Evolutionary conservation across 2,329 filamentous ascomycete species (phyloP), one percentile per base, ranked within the genome.

Genomic region (Pseudogymnoascus sp.): DNA sequence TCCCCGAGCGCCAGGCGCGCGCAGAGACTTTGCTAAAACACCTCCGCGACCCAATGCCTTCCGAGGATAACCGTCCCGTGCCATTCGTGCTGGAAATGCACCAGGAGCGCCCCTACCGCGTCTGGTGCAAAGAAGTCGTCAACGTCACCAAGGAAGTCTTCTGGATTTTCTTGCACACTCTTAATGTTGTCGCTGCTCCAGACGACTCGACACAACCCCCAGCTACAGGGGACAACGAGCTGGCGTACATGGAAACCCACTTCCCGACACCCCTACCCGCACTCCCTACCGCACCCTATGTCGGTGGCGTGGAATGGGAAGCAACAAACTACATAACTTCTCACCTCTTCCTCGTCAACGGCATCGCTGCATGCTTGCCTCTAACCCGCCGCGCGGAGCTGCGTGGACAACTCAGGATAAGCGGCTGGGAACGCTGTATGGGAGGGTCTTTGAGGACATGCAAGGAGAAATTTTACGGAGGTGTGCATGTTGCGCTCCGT

Each of bases 71-170:
- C 63, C 84, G 87, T 18, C 90, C 91, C 0, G 78, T 96, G 6
- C 86, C 86, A 2, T 97, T 97, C 71, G 91, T 97, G 53, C 77
- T 93, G 20, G 89, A 92, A 63, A 97, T 97, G 85, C 88, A 89
- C 67, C 86, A 87, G 36, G 84, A 91, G 58, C 84, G 93, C 0
- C 93, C 93, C 0, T 99, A 97, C 73, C 88, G 91, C 35, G 83
- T 96, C 2, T 99, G 93, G 93, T 91, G 88, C 75, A 94, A 92
- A 73, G 94, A 99, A 75, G 85, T 93, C 15, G 87, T 87, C 63
- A 92, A 89, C 68, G 93, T 97, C 57, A 96, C 92, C 41, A 97
- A 97, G 74, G 93, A 99, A 73, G 93, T 97, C 28, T 99, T 99
- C 72, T 99, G 93, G 93, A 97, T 97, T 71, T 99, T 97, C 76